Conservation (phyloP, 768 basidiomycete species). For the Ephemerocybe angulata region DNA sequence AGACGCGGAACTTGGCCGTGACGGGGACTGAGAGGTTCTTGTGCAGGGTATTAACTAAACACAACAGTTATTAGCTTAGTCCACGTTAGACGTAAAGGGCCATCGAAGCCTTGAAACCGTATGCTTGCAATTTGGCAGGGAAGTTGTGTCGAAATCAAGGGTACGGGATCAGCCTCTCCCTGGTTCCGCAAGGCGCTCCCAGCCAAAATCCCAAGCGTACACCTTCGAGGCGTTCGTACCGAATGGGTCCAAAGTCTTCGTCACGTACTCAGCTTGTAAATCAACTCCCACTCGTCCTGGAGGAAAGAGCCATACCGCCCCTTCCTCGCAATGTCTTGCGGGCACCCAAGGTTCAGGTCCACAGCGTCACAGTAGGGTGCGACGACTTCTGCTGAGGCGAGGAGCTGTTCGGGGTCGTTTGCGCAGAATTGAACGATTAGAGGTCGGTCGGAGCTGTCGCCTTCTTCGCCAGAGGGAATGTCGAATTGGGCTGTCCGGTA, state of each 20-base stretch:
- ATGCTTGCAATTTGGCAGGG: too few relatives aligned
- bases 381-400: slow-evolving; percentile 73
- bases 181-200: too few relatives aligned
- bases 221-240: too few relatives aligned
- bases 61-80: background rate
- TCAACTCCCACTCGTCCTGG: slow-evolving; percentile 93
- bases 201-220: too few relatives aligned
- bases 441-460: slow-evolving; percentile 72
- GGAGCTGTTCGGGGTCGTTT: slow-evolving; percentile 77
- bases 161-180: too few relatives aligned
- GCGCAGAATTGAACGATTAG: slow-evolving; percentile 93
- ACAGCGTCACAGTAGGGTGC: slow-evolving; percentile 86
- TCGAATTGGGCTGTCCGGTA: slow-evolving; percentile 69
- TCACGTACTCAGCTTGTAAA: slow-evolving; percentile 69
- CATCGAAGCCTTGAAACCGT: too few relatives aligned
- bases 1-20: slow-evolving; percentile 94
- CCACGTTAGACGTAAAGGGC: background rate
- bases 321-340: slow-evolving; percentile 88
- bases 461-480: slow-evolving; percentile 75
- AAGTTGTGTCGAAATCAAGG: too few relatives aligned
- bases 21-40: slow-evolving; percentile 84
- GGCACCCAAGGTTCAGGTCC: slow-evolving; percentile 92
- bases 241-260: background rate
- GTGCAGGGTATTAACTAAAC: slow-evolving; percentile 91
- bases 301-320: slow-evolving; percentile 89